phyloP scores from a whole-genome alignment of 495 filamentous ascomycete genomes.

The Penicillium lagena region DNA sequence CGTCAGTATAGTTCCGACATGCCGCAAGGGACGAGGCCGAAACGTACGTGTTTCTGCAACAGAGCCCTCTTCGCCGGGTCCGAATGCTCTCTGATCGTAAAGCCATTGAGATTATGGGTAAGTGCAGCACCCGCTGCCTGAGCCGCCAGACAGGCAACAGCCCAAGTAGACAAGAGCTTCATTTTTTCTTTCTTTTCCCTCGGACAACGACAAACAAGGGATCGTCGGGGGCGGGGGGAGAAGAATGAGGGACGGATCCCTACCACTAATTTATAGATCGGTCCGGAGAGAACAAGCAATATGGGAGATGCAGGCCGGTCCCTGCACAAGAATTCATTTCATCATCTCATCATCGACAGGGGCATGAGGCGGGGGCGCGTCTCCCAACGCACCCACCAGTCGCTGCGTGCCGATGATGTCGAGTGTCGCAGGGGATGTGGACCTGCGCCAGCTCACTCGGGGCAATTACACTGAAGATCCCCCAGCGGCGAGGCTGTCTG shows the following conservation, averaged over 20 bases:
- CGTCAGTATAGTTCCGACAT: neutral
- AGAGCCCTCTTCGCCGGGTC: slow-evolving; percentile 28
- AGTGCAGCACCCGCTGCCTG: slow-evolving; percentile 32
- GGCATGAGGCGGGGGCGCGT: slow-evolving; percentile 4
- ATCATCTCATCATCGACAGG: slow-evolving; percentile 11
- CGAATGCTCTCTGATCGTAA: slow-evolving; percentile 30
- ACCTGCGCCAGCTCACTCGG: neutral
- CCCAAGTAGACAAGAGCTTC: slow-evolving; percentile 27
- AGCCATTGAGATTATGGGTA: slow-evolving; percentile 28
- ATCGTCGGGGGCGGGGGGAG: no score
- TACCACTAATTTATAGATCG: no score
- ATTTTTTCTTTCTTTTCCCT: slow-evolving; percentile 2
- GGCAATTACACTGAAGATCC: slow-evolving; percentile 10
- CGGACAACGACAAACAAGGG: neutral
- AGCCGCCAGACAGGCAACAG: slow-evolving; percentile 26
- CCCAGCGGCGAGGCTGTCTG: neutral
- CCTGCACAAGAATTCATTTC: neutral
- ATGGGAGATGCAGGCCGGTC: no score
- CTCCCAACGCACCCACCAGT: no score
- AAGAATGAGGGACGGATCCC: no score
- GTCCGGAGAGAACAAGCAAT: no score
- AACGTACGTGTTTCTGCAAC: slow-evolving; percentile 33
- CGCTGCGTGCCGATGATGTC: no score
- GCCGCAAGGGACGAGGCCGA: neutral
- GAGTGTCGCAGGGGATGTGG: slow-evolving; percentile 5